phyloP scores from a whole-genome alignment of 2,329 filamentous ascomycete species.

The Nemania sp. region DNA sequence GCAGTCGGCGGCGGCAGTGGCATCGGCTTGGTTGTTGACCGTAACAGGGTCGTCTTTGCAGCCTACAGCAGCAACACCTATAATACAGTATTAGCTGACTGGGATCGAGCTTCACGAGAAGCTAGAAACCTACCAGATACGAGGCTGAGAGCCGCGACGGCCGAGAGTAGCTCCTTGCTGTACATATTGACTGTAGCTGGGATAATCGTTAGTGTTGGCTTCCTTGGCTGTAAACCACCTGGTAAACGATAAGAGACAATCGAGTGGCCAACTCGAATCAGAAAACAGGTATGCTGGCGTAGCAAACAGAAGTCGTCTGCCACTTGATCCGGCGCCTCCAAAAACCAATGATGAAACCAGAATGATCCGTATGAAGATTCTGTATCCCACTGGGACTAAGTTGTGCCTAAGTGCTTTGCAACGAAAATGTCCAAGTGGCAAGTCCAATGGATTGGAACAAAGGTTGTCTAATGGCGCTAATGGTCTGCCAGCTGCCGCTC shows the following conservation, averaged over 20 bases:
- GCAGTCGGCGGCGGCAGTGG: constrained; percentile 50
- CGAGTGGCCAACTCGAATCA: background rate
- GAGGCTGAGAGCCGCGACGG: constrained; percentile 48
- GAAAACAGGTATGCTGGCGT: background rate
- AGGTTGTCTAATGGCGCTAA: background rate
- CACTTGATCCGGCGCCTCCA: constrained; percentile 12
- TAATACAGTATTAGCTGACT: constrained; percentile 1
- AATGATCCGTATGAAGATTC: no score
- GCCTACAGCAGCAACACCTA: constrained; percentile 36
- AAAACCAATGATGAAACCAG: constrained; percentile 22
- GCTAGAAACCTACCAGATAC: constrained; percentile 46
- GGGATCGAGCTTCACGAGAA: no score
- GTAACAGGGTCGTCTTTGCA: constrained; percentile 50
- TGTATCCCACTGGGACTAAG: no score
- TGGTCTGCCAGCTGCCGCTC: background rate
- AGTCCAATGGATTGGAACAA: background rate
- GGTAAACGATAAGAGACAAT: background rate
- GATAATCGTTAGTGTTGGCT: constrained; percentile 9
- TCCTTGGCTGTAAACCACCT: background rate
- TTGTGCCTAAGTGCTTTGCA: no score
- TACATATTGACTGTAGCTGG: constrained; percentile 47
- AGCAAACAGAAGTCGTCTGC: constrained; percentile 10
- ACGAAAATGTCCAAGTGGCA: constrained; percentile 3
- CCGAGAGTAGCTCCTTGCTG: constrained; percentile 50
- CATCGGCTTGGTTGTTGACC: constrained; percentile 65